Evolutionary conservation across 164 flowering plant genomes (phyloP).

Genomic region (Dillenia turbinata): DNA sequence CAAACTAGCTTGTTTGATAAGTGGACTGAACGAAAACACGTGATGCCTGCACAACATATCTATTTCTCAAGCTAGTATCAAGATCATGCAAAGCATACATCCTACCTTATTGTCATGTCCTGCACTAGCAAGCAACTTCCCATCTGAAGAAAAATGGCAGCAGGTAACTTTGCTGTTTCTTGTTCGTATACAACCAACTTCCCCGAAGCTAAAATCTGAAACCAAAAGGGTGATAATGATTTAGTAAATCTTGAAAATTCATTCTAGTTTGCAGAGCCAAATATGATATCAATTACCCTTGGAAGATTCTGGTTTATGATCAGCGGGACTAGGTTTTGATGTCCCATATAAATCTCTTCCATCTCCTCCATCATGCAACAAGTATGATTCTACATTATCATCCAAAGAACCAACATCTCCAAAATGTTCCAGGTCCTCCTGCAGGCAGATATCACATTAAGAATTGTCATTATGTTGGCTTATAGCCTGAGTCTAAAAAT

Average conservation of each 20-base stretch:
- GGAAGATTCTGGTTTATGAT: slow-evolving; percentile 65
- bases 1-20: too few relatives aligned
- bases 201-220: slow-evolving; percentile 72
- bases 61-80: not conserved
- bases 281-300: slow-evolving; percentile 40
- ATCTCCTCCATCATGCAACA: slow-evolving; percentile 83
- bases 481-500: too few relatives aligned
- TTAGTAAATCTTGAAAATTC: not conserved
- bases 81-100: slow-evolving; percentile 1
- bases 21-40: too few relatives aligned
- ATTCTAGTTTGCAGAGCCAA: not conserved
- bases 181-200: slow-evolving; percentile 58
- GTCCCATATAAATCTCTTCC: slow-evolving; percentile 69
- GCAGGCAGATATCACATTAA: slow-evolving; percentile 19
- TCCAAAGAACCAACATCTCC: slow-evolving; percentile 85
- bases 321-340: slow-evolving; percentile 61
- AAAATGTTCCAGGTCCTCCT: slow-evolving; percentile 91
- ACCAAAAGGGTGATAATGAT: slow-evolving; percentile 4
- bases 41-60: too few relatives aligned
- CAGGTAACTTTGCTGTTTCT: slow-evolving; percentile 69
- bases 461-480: not conserved
- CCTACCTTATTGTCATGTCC: slow-evolving; percentile 92
- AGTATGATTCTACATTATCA: slow-evolving; percentile 82
- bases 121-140: slow-evolving; percentile 80
- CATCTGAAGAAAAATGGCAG: slow-evolving; percentile 93